Evolutionary conservation across 306 rosid genomes (phyloP).

Genomic region (Inga oerstediana): DNA sequence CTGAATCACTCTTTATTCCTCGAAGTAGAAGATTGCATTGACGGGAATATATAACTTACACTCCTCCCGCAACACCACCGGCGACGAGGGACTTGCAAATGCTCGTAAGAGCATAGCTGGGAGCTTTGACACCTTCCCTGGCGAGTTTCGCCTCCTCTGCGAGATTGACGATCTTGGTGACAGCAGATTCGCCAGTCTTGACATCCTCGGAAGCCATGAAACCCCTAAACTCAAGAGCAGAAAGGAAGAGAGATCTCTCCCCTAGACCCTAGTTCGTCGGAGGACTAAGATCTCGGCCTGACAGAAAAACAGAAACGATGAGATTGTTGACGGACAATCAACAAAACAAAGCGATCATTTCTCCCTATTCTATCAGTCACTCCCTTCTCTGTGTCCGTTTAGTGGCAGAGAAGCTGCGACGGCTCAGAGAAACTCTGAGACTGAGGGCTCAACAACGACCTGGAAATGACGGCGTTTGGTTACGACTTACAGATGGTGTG

Average conservation of each 20-base stretch:
- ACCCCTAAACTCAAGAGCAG: constrained; percentile 20
- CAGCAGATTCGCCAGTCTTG: constrained; percentile 80
- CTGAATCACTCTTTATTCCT: not conserved
- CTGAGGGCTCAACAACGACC: constrained; percentile 4
- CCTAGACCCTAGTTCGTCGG: constrained; percentile 21
- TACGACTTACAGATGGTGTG: not conserved
- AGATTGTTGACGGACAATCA: not conserved
- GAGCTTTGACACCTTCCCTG: constrained; percentile 87
- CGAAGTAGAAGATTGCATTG: not conserved
- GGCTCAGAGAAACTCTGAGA: constrained; percentile 5
- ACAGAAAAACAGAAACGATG: not conserved
- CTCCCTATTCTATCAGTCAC: not conserved
- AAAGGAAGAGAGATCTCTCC: not conserved
- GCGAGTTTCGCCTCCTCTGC: constrained; percentile 98
- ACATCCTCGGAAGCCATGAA: constrained; percentile 96
- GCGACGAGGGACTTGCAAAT: constrained; percentile 96
- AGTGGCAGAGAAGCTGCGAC: constrained; percentile 5
- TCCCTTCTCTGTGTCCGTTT: not conserved
- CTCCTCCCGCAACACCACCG: constrained; percentile 99
- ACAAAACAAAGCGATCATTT: constrained; percentile 12
- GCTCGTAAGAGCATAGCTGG: constrained; percentile 62
- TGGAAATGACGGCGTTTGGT: not conserved
- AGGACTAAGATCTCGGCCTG: constrained; percentile 25
- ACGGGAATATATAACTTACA: constrained; percentile 66
- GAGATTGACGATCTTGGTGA: constrained; percentile 80